Conservation (phyloP, 345 rosid species). For the Eucalyptus leucophloia region DNA sequence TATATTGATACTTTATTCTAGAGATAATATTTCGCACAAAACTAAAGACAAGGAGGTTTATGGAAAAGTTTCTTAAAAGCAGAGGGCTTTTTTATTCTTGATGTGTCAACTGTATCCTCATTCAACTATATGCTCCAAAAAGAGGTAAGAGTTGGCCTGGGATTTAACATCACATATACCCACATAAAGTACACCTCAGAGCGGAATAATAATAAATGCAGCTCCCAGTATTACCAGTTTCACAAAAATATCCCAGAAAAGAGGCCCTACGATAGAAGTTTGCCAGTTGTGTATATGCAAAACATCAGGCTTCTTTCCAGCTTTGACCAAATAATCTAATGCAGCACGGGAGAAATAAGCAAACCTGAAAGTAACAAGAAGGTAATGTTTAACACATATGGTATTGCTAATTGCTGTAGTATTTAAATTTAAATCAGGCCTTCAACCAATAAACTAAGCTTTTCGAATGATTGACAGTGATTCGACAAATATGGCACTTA, state of each 20-base stretch:
- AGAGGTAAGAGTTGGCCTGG: not conserved
- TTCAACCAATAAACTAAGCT: not conserved
- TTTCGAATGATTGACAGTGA: not conserved
- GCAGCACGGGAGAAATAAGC: constrained; percentile 85
- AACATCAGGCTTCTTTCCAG: constrained; percentile 83
- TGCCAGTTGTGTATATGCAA: constrained; percentile 81
- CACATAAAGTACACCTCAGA: not conserved
- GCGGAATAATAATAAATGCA: not conserved
- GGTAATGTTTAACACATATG: not conserved
- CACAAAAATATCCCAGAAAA: constrained; percentile 83
- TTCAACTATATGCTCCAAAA: not conserved
- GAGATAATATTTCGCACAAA: not conserved
- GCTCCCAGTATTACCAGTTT: constrained; percentile 36
- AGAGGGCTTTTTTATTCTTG: not conserved
- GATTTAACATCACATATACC: not conserved
- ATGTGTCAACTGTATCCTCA: not conserved
- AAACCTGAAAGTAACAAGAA: constrained; percentile 33
- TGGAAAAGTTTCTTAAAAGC: not conserved
- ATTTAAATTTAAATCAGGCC: not conserved
- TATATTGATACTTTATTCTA: not conserved
- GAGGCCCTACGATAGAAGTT: constrained; percentile 80
- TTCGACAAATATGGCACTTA: not conserved
- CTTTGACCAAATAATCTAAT: constrained; percentile 66
- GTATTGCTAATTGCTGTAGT: not conserved
- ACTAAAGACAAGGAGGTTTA: not conserved